Percentiles rank a stretch among this genome's conserved stretches.
Conservation (phyloP, 345 rosid genomes). For the Euclidium syriacum region DNA sequence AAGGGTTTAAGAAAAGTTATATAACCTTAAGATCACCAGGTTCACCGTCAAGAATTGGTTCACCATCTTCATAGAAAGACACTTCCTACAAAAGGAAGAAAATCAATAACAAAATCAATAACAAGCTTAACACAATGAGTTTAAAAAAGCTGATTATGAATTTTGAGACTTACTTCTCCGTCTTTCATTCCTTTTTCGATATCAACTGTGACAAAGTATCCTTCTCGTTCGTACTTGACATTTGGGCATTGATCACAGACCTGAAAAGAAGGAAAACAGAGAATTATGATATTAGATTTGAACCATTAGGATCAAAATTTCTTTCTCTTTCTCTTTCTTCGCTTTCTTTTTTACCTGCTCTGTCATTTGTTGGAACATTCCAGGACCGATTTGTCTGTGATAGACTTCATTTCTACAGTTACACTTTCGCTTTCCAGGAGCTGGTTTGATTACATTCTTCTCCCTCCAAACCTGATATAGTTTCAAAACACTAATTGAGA, state of each 20-base stretch:
- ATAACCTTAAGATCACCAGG: slow-evolving; percentile 94
- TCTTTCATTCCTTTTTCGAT: slow-evolving; percentile 99
- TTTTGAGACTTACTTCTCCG: slow-evolving; percentile 66
- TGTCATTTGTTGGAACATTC: slow-evolving; percentile 99
- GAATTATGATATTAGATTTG: too few species aligned
- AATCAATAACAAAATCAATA: not conserved
- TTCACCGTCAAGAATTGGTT: slow-evolving; percentile 90
- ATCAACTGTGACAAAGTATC: slow-evolving; percentile 89
- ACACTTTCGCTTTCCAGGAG: slow-evolving; percentile 92
- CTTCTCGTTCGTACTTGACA: slow-evolving; percentile 80
- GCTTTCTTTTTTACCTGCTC: too few species aligned
- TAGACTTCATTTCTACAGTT: slow-evolving; percentile 98
- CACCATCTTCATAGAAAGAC: slow-evolving; percentile 94
- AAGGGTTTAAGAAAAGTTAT: not conserved
- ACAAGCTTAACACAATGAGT: slow-evolving; percentile 5
- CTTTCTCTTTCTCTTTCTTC: too few species aligned
- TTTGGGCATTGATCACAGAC: slow-evolving; percentile 98
- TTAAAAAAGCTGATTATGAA: not conserved
- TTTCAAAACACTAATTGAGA: slow-evolving; percentile 8
- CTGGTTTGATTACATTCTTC: slow-evolving; percentile 85
- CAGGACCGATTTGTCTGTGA: slow-evolving; percentile 98
- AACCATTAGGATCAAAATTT: too few species aligned
- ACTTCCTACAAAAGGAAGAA: slow-evolving; percentile 63
- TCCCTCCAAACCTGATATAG: slow-evolving; percentile 88
- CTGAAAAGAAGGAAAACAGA: slow-evolving; percentile 43